phyloP scores from a whole-genome alignment of 345 rosid genomes.

The Viola odorata region DNA sequence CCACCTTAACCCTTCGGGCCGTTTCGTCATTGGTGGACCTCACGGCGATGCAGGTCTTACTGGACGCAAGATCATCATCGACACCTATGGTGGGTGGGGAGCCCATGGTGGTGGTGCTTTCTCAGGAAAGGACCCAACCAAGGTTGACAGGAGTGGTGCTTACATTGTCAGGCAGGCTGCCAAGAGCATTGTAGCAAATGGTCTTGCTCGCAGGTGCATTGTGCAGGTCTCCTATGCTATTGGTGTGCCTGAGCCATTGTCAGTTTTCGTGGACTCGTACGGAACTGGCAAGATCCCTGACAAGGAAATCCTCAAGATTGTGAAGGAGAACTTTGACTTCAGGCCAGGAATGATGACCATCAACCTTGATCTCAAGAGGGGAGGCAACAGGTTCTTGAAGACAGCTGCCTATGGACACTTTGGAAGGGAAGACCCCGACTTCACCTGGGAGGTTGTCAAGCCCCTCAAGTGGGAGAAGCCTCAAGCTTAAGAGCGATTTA shows the following conservation, averaged over 20 bases:
- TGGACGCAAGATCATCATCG: slow-evolving; percentile 33
- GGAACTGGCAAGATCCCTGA: slow-evolving; percentile 34
- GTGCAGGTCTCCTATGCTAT: slow-evolving; percentile 36
- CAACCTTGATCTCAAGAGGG: slow-evolving; percentile 49
- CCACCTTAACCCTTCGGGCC: slow-evolving; percentile 35
- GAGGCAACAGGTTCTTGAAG: slow-evolving; percentile 49
- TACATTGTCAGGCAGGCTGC: slow-evolving; percentile 36
- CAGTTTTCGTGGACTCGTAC: slow-evolving; percentile 32
- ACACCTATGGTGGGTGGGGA: slow-evolving; percentile 38
- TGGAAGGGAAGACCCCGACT: slow-evolving; percentile 50
- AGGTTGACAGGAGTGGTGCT: slow-evolving; percentile 37
- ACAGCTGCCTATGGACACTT: slow-evolving; percentile 52
- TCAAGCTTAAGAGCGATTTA: slow-evolving; percentile 19
- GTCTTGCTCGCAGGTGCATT: slow-evolving; percentile 34
- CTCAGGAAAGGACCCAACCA: slow-evolving; percentile 37
- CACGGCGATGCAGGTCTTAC: slow-evolving; percentile 37
- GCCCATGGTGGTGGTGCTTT: slow-evolving; percentile 38
- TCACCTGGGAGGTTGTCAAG: slow-evolving; percentile 55
- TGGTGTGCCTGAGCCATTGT: slow-evolving; percentile 35
- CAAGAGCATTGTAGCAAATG: slow-evolving; percentile 35
- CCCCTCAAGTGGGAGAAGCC: slow-evolving; percentile 37
- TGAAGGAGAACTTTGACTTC: slow-evolving; percentile 34
- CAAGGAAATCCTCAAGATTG: slow-evolving; percentile 30
- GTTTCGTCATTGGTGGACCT: slow-evolving; percentile 36
- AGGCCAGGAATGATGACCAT: slow-evolving; percentile 53